phyloP scores from a whole-genome alignment of 257 asterid species.

The Primulina tabacum region DNA sequence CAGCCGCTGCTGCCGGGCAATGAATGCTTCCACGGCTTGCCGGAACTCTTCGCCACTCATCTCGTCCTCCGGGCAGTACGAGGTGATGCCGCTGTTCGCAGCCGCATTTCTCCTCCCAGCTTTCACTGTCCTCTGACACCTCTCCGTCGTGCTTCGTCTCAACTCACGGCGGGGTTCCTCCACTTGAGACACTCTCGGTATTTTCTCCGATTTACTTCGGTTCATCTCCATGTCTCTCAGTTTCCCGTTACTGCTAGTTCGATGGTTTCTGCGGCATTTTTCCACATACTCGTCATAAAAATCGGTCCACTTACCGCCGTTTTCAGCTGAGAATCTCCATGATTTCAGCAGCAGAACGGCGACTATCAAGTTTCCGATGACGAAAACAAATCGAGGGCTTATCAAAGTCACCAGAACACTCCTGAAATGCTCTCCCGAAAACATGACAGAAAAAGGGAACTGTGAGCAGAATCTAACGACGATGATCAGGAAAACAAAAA shows the following conservation, averaged over 20 bases:
- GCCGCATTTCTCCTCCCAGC: conserved; percentile 11
- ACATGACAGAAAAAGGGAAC: conserved; percentile 25
- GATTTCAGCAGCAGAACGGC: conserved; percentile 41
- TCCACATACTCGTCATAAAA: conserved; percentile 63
- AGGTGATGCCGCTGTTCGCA: conserved; percentile 11
- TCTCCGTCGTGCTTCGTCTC: conserved; percentile 33
- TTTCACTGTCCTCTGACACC: conserved; percentile 20
- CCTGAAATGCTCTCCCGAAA: conserved; percentile 35
- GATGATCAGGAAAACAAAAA: conserved; percentile 26
- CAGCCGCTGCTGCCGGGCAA: conserved; percentile 78
- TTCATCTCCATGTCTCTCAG: conserved; percentile 16
- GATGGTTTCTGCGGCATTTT: conserved; percentile 36
- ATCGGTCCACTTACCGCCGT: conserved; percentile 33
- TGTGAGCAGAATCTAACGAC: conserved; percentile 28
- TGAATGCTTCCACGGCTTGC: conserved; percentile 74
- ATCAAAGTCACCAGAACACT: conserved; percentile 30
- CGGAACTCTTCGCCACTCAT: conserved; percentile 87
- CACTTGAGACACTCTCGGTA: not conserved
- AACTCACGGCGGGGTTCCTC: conserved; percentile 19
- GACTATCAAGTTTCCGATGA: conserved; percentile 49
- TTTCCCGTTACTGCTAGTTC: conserved; percentile 2
- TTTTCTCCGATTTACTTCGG: conserved; percentile 35
- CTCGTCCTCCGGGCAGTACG: conserved; percentile 39
- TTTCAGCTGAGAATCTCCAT: conserved; percentile 27
- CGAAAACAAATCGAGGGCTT: conserved; percentile 44